phyloP scores from a whole-genome alignment of 805 yeast genomes.

The Yarrowia sp. region DNA sequence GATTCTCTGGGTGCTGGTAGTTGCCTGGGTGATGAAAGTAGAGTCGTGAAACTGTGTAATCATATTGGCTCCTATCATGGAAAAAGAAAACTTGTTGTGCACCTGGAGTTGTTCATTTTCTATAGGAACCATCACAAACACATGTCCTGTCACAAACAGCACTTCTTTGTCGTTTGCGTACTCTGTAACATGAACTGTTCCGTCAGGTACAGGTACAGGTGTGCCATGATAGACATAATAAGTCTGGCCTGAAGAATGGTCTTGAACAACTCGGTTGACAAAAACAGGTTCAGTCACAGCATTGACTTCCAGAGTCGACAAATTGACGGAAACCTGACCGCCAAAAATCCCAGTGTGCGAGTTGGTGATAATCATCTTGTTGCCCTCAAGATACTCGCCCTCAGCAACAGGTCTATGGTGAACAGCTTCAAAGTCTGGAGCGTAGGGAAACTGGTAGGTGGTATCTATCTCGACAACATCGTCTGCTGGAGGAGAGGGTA shows the following conservation, averaged over 20 bases:
- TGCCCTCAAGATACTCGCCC: not conserved
- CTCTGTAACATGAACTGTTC: not conserved
- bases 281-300: not conserved
- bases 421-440: not conserved
- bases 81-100: not conserved
- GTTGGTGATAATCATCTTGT: constrained; percentile 12
- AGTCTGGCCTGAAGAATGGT: not conserved
- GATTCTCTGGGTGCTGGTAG: not conserved
- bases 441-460: not conserved
- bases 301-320: not conserved
- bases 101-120: not conserved
- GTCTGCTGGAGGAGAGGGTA: not conserved
- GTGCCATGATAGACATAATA: not conserved
- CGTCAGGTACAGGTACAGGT: not conserved
- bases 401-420: not conserved
- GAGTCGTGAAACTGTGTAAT: not conserved
- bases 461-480: not conserved
- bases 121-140: not conserved
- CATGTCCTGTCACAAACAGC: not conserved
- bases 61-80: not conserved
- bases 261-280: not conserved
- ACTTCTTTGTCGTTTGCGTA: not conserved
- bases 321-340: not conserved
- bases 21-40: not conserved
- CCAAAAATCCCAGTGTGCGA: not conserved